Conservation (phyloP, 1,139 yeast genomes). For the Hyphopichia burtonii region DNA sequence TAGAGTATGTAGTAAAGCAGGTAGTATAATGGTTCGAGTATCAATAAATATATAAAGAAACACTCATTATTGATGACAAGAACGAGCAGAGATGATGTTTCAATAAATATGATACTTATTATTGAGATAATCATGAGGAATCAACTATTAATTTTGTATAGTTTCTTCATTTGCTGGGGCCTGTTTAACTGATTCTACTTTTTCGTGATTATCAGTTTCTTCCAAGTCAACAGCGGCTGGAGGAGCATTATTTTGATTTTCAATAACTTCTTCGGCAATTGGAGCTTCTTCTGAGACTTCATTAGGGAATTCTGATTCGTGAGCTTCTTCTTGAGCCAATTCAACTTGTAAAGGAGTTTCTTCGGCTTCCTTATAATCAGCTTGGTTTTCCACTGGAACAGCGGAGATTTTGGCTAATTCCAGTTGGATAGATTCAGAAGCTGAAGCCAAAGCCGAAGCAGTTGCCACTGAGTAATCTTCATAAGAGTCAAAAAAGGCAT, state of each 20-base stretch:
- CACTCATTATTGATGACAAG: background rate
- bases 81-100: background rate
- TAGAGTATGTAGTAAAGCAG: no score
- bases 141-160: background rate
- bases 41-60: background rate
- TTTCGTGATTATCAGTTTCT: slow-evolving; percentile 2
- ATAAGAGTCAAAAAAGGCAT: slow-evolving; percentile 41
- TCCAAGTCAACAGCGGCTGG: slow-evolving; percentile 7
- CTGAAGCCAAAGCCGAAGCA: slow-evolving; percentile 8
- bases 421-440: background rate
- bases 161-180: slow-evolving; percentile 1
- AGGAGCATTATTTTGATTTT: slow-evolving; percentile 2
- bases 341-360: slow-evolving; percentile 21
- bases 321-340: slow-evolving; percentile 13
- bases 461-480: slow-evolving; percentile 23
- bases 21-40: background rate
- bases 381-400: slow-evolving; percentile 14
- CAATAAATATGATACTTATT: background rate
- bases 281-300: slow-evolving; percentile 11
- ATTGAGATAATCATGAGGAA: background rate
- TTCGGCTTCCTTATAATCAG: slow-evolving; percentile 20
- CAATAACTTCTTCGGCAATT: slow-evolving; percentile 7
- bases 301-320: slow-evolving; percentile 10
- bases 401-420: background rate
- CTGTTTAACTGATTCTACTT: background rate